Evolutionary conservation across 805 yeast species (phyloP).

Genomic region (Wickerhamomyces sydowiorum): DNA sequence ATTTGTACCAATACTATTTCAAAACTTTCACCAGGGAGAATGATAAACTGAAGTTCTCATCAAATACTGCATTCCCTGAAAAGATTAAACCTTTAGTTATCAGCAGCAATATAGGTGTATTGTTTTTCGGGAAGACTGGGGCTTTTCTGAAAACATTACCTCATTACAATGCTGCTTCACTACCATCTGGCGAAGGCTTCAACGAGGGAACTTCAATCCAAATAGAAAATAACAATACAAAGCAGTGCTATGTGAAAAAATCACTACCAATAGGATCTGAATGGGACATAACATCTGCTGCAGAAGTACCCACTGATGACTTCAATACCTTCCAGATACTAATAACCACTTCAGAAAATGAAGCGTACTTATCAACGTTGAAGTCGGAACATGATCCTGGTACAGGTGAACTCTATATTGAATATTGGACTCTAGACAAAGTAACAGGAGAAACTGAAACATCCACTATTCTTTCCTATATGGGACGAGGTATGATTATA

Average conservation of each 20-base stretch:
- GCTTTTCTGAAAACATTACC: neutral
- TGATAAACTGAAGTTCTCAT: neutral
- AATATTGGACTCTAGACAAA: constrained; percentile 7
- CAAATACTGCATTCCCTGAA: constrained; percentile 3
- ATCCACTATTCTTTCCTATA: too few relatives aligned
- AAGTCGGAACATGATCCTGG: constrained; percentile 1
- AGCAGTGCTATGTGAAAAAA: constrained; percentile 4
- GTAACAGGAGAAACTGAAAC: too few relatives aligned
- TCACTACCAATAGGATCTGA: neutral
- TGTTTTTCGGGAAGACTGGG: constrained; percentile 12
- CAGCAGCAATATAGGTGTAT: constrained; percentile 4
- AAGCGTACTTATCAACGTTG: constrained; percentile 4
- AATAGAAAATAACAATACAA: neutral
- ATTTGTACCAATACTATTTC: constrained; percentile 9
- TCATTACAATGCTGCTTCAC: neutral
- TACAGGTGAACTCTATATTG: constrained; percentile 2
- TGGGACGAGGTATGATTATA: neutral
- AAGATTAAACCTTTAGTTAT: constrained; percentile 8
- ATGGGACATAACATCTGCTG: constrained; percentile 7
- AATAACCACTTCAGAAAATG: constrained; percentile 4
- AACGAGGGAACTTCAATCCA: neutral
- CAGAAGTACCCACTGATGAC: neutral
- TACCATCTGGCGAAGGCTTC: neutral
- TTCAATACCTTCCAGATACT: constrained; percentile 2
- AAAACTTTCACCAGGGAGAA: neutral